Evolutionary conservation across 2,329 filamentous ascomycete genomes (phyloP).

Genomic region (Alternaria arbusti): DNA sequence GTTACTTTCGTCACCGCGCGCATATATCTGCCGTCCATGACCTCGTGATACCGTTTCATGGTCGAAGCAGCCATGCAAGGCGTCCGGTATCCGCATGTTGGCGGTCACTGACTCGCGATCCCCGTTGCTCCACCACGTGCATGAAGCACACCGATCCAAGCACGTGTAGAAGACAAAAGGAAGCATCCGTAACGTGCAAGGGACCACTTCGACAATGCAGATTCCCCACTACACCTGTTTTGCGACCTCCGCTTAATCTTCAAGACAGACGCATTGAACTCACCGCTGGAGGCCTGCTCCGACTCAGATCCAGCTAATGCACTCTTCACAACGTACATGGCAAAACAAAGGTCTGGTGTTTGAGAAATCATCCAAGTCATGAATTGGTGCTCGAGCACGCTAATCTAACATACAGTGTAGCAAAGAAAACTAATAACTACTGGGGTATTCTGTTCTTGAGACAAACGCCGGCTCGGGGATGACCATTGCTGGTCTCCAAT

Average conservation of each 20-base stretch:
- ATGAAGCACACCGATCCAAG: conserved; percentile 17
- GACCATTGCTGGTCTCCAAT: conserved; percentile 25
- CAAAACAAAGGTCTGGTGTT: conserved; percentile 6
- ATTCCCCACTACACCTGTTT: conserved; percentile 1
- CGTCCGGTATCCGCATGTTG: background rate
- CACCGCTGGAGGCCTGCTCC: conserved; percentile 1
- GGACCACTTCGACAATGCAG: background rate
- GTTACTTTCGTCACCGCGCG: background rate
- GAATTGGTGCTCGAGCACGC: conserved; percentile 13
- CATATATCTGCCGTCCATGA: background rate
- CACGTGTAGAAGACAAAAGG: conserved; percentile 14
- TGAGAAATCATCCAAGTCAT: conserved; percentile 4
- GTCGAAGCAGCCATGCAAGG: background rate
- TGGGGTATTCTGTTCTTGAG: conserved; percentile 33
- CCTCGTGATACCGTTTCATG: background rate
- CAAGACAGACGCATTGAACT: background rate
- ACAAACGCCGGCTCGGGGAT: conserved; percentile 33
- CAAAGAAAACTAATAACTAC: conserved; percentile 17
- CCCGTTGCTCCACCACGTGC: conserved; percentile 2
- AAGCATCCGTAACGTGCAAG: conserved; percentile 10
- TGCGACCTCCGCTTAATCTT: background rate
- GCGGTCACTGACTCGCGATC: conserved; percentile 13
- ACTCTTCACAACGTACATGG: background rate
- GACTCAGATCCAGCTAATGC: conserved; percentile 3
- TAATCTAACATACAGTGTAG: conserved; percentile 15